These are phyloP conservation scores for Euphorbia celastroides DNA, from an alignment of 441 rosid species.

Conservation along the genomic window DNA sequence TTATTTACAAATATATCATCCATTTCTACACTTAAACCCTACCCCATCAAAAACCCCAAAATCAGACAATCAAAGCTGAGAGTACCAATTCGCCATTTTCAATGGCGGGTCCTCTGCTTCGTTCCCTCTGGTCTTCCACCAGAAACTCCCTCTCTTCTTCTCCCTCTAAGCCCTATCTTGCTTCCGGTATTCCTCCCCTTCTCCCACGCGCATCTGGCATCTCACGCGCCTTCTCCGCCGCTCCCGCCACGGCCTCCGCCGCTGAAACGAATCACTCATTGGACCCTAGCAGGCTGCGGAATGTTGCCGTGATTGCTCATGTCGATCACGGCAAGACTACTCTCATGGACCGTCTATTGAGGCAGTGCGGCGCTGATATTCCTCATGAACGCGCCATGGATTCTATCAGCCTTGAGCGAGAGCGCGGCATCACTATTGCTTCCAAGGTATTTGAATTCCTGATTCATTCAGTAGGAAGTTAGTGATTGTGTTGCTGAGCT, in stretches of 20 bases:
- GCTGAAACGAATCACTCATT: slow-evolving; percentile 33
- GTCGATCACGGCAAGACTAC: slow-evolving; percentile 98
- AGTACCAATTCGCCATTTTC: background rate
- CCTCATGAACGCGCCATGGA: slow-evolving; percentile 99
- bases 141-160: slow-evolving; percentile 38
- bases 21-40: slow-evolving; percentile 14
- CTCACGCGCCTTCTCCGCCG: slow-evolving; percentile 51
- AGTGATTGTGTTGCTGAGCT: background rate
- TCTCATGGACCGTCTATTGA: slow-evolving; percentile 86
- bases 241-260: slow-evolving; percentile 34
- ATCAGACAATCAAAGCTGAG: background rate
- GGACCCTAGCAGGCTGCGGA: slow-evolving; percentile 70
- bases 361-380: slow-evolving; percentile 97
- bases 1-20: background rate
- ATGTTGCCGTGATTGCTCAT: slow-evolving; percentile 94
- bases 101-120: slow-evolving; percentile 69
- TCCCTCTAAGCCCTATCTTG: slow-evolving; percentile 16
- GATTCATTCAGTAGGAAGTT: background rate
- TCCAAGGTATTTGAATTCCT: slow-evolving; percentile 53
- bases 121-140: slow-evolving; percentile 52
- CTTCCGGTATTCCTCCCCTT: slow-evolving; percentile 23
- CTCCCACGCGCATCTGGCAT: slow-evolving; percentile 21
- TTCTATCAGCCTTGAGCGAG: slow-evolving; percentile 91
- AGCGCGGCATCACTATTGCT: slow-evolving; percentile 91
- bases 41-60: background rate